phyloP scores from a whole-genome alignment of 2,329 filamentous ascomycete species.

The Sphaceloma murrayae region DNA sequence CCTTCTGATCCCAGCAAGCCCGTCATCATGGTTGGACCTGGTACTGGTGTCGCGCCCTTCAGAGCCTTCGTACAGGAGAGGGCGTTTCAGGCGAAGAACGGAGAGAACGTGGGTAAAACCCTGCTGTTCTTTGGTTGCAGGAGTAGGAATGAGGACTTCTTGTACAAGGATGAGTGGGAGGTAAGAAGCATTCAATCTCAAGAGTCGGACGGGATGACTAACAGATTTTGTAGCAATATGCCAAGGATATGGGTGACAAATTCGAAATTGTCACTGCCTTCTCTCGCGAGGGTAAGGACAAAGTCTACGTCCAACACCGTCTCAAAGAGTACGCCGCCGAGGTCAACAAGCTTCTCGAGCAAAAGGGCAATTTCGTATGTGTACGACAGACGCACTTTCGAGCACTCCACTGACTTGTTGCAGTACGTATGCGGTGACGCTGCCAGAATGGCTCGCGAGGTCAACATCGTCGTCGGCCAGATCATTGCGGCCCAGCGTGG shows the following conservation, averaged over 20 bases:
- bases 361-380: slow-evolving; percentile 66
- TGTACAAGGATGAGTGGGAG: slow-evolving; percentile 88
- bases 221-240: slow-evolving; percentile 58
- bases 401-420: background rate
- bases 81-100: slow-evolving; percentile 68
- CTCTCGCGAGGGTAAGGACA: slow-evolving; percentile 76
- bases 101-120: slow-evolving; percentile 74
- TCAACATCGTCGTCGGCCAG: slow-evolving; percentile 65
- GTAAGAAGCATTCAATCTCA: slow-evolving; percentile 44
- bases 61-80: slow-evolving; percentile 91
- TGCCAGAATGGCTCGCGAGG: slow-evolving; percentile 58
- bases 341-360: slow-evolving; percentile 76
- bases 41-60: slow-evolving; percentile 94
- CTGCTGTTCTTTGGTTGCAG: slow-evolving; percentile 94
- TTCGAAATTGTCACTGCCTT: slow-evolving; percentile 91
- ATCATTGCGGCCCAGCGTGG: slow-evolving; percentile 79
- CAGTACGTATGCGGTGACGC: slow-evolving; percentile 92
- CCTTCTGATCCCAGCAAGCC: slow-evolving; percentile 91
- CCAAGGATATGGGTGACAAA: slow-evolving; percentile 72
- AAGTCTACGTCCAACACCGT: slow-evolving; percentile 94
- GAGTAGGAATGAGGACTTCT: slow-evolving; percentile 76
- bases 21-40: slow-evolving; percentile 90
- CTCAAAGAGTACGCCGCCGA: slow-evolving; percentile 74
- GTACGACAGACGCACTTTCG: background rate
- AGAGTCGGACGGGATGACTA: slow-evolving; percentile 2